phyloP scores from a whole-genome alignment of 768 basidiomycete species.

The Podaxis pistillaris region DNA sequence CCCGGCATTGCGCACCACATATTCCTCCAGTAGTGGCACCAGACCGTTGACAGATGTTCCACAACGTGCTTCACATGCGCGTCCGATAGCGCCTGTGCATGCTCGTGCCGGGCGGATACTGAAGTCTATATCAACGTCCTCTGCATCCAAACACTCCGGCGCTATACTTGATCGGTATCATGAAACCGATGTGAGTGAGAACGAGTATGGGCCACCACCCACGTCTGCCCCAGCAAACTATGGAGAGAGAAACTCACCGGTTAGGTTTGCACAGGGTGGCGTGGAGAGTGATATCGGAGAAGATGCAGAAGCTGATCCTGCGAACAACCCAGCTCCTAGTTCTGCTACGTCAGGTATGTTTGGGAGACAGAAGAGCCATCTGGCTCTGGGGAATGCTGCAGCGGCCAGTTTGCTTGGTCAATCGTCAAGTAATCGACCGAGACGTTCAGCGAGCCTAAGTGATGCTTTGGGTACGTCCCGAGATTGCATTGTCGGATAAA shows the following conservation, averaged over 20 bases:
- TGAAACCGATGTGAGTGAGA: slow-evolving; percentile 38
- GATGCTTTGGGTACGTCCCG: slow-evolving; percentile 48
- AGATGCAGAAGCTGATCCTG: slow-evolving; percentile 30
- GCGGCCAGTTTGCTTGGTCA: slow-evolving; percentile 30
- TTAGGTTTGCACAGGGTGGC: slow-evolving; percentile 19
- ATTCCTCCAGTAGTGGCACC: slow-evolving; percentile 22
- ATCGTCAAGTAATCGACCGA: slow-evolving; percentile 52
- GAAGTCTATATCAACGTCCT: slow-evolving; percentile 32
- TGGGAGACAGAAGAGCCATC: slow-evolving; percentile 20
- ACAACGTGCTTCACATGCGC: slow-evolving; percentile 31
- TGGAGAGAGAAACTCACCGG: slow-evolving; percentile 24
- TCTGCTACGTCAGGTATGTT: slow-evolving; percentile 21
- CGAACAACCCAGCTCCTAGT: slow-evolving; percentile 22
- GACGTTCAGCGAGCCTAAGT: slow-evolving; percentile 78
- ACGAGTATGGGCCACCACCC: slow-evolving; percentile 26
- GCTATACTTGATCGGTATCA: slow-evolving; percentile 48
- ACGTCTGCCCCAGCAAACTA: neutral
- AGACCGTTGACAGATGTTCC: slow-evolving; percentile 33
- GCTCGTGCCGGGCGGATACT: slow-evolving; percentile 49
- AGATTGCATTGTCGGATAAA: neutral
- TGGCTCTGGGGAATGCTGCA: slow-evolving; percentile 21
- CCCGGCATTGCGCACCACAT: slow-evolving; percentile 23
- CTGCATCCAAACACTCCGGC: slow-evolving; percentile 25
- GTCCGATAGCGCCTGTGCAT: slow-evolving; percentile 44
- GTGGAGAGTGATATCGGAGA: slow-evolving; percentile 30